These are phyloP conservation scores for Populus hybrid DNA, from an alignment of 441 rosid genomes.

Conservation along the genomic window DNA sequence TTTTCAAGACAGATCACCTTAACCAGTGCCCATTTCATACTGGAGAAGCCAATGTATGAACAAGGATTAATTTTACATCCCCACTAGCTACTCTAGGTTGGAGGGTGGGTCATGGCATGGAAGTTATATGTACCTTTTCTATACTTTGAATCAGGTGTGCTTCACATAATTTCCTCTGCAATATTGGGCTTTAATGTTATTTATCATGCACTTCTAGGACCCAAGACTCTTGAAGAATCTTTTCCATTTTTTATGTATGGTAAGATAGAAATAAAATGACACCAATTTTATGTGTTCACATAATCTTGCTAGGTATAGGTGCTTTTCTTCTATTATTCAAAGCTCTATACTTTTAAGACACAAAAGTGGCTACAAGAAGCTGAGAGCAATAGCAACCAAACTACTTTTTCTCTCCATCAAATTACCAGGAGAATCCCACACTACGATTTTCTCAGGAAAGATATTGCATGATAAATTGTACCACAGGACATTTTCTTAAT, in stretches of 20 bases:
- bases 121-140: neutral
- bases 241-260: neutral
- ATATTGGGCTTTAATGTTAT: too few species aligned
- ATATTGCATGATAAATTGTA: neutral
- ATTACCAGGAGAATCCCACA: neutral
- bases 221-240: slow-evolving; percentile 5
- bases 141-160: neutral
- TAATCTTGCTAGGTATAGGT: slow-evolving; percentile 7
- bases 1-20: neutral
- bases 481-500: neutral
- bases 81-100: neutral
- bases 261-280: neutral
- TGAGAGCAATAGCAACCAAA: neutral
- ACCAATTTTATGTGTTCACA: neutral
- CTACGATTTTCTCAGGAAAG: neutral
- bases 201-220: neutral
- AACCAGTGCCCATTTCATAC: neutral
- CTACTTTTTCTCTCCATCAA: neutral
- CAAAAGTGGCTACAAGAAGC: neutral
- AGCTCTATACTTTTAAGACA: neutral
- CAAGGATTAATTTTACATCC: too few species aligned
- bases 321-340: neutral
- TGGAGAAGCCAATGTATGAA: neutral
- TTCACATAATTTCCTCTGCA: neutral
- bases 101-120: neutral